Evolutionary conservation across 306 rosid species (phyloP), one percentile per base, ranked within the genome.

Genomic region (Vigna nakashimae): DNA sequence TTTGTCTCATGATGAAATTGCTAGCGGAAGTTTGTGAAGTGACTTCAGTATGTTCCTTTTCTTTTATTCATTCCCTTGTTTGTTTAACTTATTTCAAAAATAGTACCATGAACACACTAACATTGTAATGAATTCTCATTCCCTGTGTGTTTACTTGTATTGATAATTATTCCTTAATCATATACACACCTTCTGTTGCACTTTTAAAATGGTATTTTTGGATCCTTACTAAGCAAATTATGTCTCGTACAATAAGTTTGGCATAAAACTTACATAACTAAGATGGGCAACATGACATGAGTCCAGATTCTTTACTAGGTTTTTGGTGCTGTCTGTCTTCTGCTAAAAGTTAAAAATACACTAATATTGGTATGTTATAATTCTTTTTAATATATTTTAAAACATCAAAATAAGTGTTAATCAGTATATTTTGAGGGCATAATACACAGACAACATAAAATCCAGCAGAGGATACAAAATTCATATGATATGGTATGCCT

Each of bases 21-120:
- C 62, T 78, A 42, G 78, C 65, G 62, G 30, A 82, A 63, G 85
- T 78, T 80, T 87, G 85, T 84, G 86, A 82, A 80, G 65, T 88
- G 80, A 40, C 79, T 45, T 45, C 50, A 45, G 14, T 45, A 45
- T 43, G 14, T 43, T 11, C 76, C 72, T 71, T 65, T 71, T 64
- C 69, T 64, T 69, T 73, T 72, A 43, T 65, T 78, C 65, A 51
- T 79, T 76, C 30, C 69, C 62, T 48, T 65, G 73, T 68, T 69
- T 84, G 74, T 83, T 66, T 80, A 86, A 81, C 87, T 71, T 78
- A 77, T 81, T 77, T 56, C 77, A 77, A 74, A 36, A 56, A 78
- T 69, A 80, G 50, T 73, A 75, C 51, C 67, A 42, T 73, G 53
- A 79, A 79, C 83, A 48, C 72, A 67, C 89, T 85, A 81, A 78